Conservation (phyloP, 225 moss, liverwort and hornwort species). For the Marchantia polymorpha region DNA sequence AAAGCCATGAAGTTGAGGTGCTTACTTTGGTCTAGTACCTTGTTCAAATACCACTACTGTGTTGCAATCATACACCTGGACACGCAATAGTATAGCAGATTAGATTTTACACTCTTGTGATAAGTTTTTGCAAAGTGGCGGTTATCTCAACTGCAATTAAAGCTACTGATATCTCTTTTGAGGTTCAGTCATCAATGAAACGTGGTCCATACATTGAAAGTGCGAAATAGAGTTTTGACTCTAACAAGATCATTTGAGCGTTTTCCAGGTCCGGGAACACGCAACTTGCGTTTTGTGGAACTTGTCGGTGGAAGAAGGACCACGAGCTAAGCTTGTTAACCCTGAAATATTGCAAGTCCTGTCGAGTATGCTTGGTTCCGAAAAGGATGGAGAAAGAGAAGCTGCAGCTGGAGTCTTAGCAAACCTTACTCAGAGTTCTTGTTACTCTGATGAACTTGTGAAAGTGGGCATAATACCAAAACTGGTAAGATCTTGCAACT, state of each 20-base stretch:
- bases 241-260: background rate
- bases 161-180: background rate
- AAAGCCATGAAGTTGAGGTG: background rate
- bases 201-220: too few relatives aligned
- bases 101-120: background rate
- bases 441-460: conserved; percentile 53
- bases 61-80: background rate
- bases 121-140: background rate
- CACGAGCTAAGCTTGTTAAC: conserved; percentile 56
- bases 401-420: conserved; percentile 80
- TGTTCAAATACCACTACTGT: too few relatives aligned
- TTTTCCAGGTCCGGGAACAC: conserved; percentile 64
- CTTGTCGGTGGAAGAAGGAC: conserved; percentile 63
- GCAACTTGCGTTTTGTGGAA: conserved; percentile 77
- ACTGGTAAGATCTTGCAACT: conserved; percentile 42
- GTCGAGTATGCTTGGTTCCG: conserved; percentile 51
- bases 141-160: too few relatives aligned
- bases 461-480: conserved; percentile 61
- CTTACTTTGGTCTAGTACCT: background rate
- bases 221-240: background rate
- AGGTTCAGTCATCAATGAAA: too few relatives aligned
- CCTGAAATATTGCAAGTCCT: conserved; percentile 66
- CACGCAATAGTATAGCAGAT: background rate
- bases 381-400: conserved; percentile 57
- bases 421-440: conserved; percentile 56